Conservation (phyloP, 345 rosid genomes). For the Eutrema yunnanense region DNA sequence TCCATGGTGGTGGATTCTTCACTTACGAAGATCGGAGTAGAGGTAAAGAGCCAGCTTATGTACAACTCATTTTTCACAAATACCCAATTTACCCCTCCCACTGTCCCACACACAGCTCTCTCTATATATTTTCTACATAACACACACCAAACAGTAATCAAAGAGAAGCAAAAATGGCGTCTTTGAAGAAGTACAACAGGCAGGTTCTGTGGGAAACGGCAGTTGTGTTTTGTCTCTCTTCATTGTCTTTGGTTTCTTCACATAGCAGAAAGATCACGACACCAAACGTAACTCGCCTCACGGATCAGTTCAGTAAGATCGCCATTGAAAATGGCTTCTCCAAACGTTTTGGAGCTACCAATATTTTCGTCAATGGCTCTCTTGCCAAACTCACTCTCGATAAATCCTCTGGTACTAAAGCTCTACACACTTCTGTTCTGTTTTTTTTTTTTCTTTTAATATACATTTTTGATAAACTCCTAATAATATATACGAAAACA, state of each 20-base stretch:
- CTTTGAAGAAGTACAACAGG: constrained; percentile 11
- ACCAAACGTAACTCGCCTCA: constrained; percentile 55
- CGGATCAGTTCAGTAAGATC: constrained; percentile 53
- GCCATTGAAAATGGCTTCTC: constrained; percentile 42
- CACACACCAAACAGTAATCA: neutral
- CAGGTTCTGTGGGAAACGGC: constrained; percentile 16
- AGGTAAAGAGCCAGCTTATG: constrained; percentile 21
- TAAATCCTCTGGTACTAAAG: constrained; percentile 54
- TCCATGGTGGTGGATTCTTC: constrained; percentile 6
- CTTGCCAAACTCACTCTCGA: constrained; percentile 57
- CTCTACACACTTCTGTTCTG: neutral
- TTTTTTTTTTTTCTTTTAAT: neutral
- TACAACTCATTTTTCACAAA: constrained; percentile 2
- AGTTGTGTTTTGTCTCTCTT: constrained; percentile 35
- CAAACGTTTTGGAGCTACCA: constrained; percentile 47
- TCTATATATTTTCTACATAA: neutral
- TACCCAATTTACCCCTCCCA: constrained; percentile 8
- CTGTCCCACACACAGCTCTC: neutral
- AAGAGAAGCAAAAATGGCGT: constrained; percentile 30
- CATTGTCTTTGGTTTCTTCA: constrained; percentile 42
- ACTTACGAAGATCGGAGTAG: neutral
- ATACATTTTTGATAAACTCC: neutral
- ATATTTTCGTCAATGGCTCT: constrained; percentile 58
- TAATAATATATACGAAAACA: neutral
- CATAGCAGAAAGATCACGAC: constrained; percentile 47